Evolutionary conservation across 805 yeast genomes (phyloP), one percentile per base, ranked within the genome.

Genomic region (Yamadazyma insecticola): DNA sequence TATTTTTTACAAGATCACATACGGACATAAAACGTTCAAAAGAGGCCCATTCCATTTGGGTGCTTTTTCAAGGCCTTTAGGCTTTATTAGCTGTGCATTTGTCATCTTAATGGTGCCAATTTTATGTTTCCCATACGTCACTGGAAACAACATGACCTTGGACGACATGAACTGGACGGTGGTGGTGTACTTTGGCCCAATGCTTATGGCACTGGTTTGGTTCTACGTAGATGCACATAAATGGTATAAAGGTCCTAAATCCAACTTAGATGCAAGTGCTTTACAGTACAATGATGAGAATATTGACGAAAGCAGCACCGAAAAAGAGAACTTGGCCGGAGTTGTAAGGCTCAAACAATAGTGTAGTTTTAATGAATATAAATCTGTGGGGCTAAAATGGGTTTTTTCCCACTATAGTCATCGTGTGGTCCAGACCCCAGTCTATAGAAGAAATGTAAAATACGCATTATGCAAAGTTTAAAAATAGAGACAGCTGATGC

Each of bases 41-140:
- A 75, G 74, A 2, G 87, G 87, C 3, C 86, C 86, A 4, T 78
- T 83, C 79, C 61, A 70, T 50, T 60, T 81, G 39, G 87, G 87
- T 13, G 53, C 47, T 29, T 67, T 52, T 43, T 66, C 78, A 8
- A 46, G 57, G n/a, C 67, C 73, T 7, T 53, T 67, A 18, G 81
- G 81, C 16, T 40, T 54, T 22, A 36, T 70, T n/a, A 68, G 77
- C 1, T 60, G 61, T 30, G 59, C 71, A 1, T 76, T 72, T 46
- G 78, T 75, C 5, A 30, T 55, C 0, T 52, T 75, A 28, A 75
- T 75, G 83, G 63, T 73, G 30, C 81, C 82, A 26, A 65, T 77
- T 36, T 61, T 78, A 43, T 70, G 78, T 47, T 72, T 77, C 72
- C 81, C 82, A 20, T 38, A 50, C 18, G 51, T 43, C 5, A 43